Evolutionary conservation across 192 early-diverging fungal species (phyloP).

Genomic region (Thamnidium elegans): DNA sequence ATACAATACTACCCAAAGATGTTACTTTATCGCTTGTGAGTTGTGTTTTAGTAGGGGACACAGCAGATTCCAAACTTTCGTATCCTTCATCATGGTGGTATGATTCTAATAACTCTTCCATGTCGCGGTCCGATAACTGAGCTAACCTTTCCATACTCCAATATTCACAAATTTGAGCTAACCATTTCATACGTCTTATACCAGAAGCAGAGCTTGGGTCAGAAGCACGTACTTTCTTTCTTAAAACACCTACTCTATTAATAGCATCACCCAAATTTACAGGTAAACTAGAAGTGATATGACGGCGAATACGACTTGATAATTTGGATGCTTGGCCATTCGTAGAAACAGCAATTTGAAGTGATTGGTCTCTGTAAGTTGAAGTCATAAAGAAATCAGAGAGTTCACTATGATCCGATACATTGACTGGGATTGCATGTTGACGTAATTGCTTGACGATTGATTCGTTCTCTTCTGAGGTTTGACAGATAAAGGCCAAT

Average conservation of each 20-base stretch:
- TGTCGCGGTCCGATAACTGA: constrained; percentile 35
- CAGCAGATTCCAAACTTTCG: constrained; percentile 17
- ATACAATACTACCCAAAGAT: constrained; percentile 47
- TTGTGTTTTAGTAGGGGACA: neutral
- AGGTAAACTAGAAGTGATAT: constrained; percentile 61
- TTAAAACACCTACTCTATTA: constrained; percentile 51
- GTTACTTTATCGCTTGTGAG: too few relatives aligned
- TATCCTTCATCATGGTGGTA: constrained; percentile 40
- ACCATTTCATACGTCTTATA: constrained; percentile 50
- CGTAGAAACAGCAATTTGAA: constrained; percentile 80
- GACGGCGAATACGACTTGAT: constrained; percentile 61
- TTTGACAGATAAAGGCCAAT: constrained; percentile 46
- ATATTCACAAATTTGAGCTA: constrained; percentile 56
- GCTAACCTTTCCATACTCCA: constrained; percentile 53
- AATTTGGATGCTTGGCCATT: constrained; percentile 70
- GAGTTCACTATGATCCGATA: constrained; percentile 67
- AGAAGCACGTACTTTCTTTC: constrained; percentile 38
- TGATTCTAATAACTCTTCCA: constrained; percentile 45
- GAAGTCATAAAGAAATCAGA: constrained; percentile 84
- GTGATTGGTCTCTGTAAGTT: constrained; percentile 59
- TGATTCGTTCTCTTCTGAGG: constrained; percentile 16
- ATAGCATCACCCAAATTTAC: constrained; percentile 58
- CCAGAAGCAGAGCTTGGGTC: constrained; percentile 46
- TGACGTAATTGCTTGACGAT: constrained; percentile 41
- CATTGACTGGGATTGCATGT: constrained; percentile 68